Evolutionary conservation across 768 basidiomycete genomes (phyloP).

Genomic region (Suillus spraguei): DNA sequence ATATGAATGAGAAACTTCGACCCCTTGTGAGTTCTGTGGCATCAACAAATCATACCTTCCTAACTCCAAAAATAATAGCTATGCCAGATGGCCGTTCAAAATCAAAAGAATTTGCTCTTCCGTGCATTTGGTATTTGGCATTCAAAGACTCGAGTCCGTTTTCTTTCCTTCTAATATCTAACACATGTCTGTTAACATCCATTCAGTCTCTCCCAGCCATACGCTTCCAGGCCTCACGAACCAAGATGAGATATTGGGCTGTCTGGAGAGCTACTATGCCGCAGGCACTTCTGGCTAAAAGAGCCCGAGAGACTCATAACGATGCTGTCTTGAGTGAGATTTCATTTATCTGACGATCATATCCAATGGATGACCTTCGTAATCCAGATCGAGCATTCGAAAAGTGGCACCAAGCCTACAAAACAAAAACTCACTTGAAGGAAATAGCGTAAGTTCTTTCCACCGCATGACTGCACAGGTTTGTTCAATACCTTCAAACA

Average conservation of each 20-base stretch:
- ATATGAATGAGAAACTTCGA: conserved; percentile 62
- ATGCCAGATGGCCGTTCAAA: conserved; percentile 58
- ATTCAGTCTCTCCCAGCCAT: conserved; percentile 77
- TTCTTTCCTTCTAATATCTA: not conserved
- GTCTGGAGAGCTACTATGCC: conserved; percentile 75
- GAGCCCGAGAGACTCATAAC: conserved; percentile 64
- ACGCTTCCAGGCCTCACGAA: conserved; percentile 64
- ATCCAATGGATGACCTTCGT: conserved; percentile 5
- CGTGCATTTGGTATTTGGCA: conserved; percentile 77
- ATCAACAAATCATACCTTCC: not conserved
- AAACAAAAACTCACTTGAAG: conserved; percentile 72
- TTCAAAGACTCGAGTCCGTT: conserved; percentile 66
- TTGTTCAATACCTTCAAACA: conserved; percentile 30
- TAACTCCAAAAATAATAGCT: conserved; percentile 14
- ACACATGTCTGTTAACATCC: conserved; percentile 14
- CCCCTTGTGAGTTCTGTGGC: conserved; percentile 53
- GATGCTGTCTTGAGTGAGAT: conserved; percentile 59
- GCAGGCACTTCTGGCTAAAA: conserved; percentile 61
- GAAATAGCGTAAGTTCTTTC: conserved; percentile 76
- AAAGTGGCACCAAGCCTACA: conserved; percentile 70
- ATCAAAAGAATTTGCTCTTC: conserved; percentile 61
- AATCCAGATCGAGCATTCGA: conserved; percentile 52
- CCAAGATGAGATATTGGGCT: conserved; percentile 63
- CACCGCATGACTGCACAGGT: conserved; percentile 14
- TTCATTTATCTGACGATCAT: conserved; percentile 16